Evolutionary conservation across 345 rosid genomes (phyloP).

Genomic region (Bruguiera sexangula): DNA sequence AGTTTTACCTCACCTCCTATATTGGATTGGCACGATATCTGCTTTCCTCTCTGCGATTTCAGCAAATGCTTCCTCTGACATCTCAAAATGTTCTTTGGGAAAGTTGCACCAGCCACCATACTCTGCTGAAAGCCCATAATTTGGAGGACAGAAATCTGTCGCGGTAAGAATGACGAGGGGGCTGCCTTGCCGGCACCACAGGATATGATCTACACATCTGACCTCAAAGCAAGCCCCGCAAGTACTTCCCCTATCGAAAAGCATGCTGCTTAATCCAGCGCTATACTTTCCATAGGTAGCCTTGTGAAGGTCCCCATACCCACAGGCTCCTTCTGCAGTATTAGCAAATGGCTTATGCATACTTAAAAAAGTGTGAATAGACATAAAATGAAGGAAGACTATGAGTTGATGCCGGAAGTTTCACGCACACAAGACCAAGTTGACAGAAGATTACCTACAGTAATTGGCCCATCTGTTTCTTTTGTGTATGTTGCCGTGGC

Average conservation of each 20-base stretch:
- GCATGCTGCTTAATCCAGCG: constrained; percentile 74
- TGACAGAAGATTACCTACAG: constrained; percentile 44
- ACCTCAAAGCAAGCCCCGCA: constrained; percentile 90
- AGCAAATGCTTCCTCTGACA: constrained; percentile 83
- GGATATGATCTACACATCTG: constrained; percentile 82
- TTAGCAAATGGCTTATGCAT: not conserved
- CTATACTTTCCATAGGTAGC: constrained; percentile 65
- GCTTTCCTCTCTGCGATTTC: constrained; percentile 69
- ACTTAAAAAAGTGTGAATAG: not conserved
- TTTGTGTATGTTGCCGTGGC: constrained; percentile 81
- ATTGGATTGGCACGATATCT: constrained; percentile 76
- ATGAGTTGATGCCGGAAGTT: not conserved
- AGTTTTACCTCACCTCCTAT: constrained; percentile 41
- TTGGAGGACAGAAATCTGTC: constrained; percentile 94
- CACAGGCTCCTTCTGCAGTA: constrained; percentile 85
- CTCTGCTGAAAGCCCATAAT: constrained; percentile 71
- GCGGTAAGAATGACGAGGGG: constrained; percentile 79
- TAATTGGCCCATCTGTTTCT: constrained; percentile 59
- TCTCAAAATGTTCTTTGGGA: constrained; percentile 84
- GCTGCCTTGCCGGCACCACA: constrained; percentile 82
- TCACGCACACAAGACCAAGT: not conserved
- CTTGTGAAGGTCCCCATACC: constrained; percentile 75
- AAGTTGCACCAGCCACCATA: constrained; percentile 95
- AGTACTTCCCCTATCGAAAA: constrained; percentile 76
- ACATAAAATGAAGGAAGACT: constrained; percentile 1